A percentile compares a stretch with the other conserved stretches of the same genome.
phyloP scores from a whole-genome alignment of 1,284 basidiomycete species.

The Rhizoctonia solani region DNA sequence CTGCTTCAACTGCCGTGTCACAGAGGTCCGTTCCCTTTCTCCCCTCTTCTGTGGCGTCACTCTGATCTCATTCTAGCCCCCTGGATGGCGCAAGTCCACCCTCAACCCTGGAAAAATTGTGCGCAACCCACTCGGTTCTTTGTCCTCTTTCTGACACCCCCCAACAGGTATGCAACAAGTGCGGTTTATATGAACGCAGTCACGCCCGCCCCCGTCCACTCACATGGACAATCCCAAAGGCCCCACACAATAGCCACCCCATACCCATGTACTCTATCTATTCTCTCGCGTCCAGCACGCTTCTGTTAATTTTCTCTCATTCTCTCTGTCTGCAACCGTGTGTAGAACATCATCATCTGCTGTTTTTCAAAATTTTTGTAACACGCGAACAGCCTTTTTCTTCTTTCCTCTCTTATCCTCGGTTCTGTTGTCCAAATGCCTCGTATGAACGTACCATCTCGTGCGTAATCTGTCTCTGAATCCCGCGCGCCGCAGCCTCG shows the following conservation, averaged over 20 bases:
- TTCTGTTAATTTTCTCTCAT: not conserved
- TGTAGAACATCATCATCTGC: not conserved
- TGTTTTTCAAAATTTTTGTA: slow-evolving; percentile 5
- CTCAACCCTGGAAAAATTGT: slow-evolving; percentile 86
- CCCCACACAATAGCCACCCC: slow-evolving; percentile 11
- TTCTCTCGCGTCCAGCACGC: not conserved
- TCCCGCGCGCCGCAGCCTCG: slow-evolving; percentile 68
- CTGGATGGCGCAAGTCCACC: slow-evolving; percentile 80
- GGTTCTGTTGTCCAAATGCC: slow-evolving; percentile 50
- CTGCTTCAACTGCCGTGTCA: slow-evolving; percentile 86
- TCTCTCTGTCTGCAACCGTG: too few species aligned
- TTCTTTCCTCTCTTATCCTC: slow-evolving; percentile 48
- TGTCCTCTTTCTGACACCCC: slow-evolving; percentile 11
- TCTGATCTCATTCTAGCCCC: slow-evolving; percentile 50
- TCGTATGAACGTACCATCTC: slow-evolving; percentile 75
- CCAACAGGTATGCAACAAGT: slow-evolving; percentile 86
- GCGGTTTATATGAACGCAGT: slow-evolving; percentile 82
- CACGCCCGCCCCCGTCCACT: slow-evolving; percentile 76
- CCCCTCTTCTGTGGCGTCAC: not conserved
- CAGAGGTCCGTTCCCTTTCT: slow-evolving; percentile 52
- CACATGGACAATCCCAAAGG: slow-evolving; percentile 67
- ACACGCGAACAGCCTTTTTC: slow-evolving; percentile 1
- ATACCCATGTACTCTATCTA: slow-evolving; percentile 11
- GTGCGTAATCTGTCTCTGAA: slow-evolving; percentile 85
- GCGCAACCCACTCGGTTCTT: slow-evolving; percentile 49